Percentiles rank a stretch among this genome's conserved stretches.
phyloP scores from a whole-genome alignment of 2,329 filamentous ascomycete species.

The Colletotrichum sp. region DNA sequence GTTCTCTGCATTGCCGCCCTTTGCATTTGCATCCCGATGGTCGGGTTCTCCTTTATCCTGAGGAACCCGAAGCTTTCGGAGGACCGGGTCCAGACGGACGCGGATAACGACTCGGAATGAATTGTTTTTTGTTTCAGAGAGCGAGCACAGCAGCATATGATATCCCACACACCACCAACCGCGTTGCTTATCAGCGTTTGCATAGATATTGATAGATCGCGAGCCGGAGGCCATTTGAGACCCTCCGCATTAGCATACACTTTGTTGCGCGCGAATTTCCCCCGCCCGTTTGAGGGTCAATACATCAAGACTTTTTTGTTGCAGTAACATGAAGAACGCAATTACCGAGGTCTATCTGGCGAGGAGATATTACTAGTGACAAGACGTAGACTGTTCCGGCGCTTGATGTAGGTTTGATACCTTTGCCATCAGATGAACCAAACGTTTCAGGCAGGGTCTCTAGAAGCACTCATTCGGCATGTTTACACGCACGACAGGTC shows the following conservation, averaged over 20 bases:
- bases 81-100: slow-evolving; percentile 10
- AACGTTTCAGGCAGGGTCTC: fast-evolving
- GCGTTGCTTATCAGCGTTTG: not conserved
- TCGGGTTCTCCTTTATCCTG: slow-evolving; percentile 22
- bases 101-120: not conserved
- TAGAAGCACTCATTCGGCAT: fast-evolving
- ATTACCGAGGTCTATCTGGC: too few species aligned
- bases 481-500: fast-evolving
- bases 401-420: too few species aligned
- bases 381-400: fast-evolving
- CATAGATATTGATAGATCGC: not conserved
- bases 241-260: not conserved
- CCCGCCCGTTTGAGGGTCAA: not conserved
- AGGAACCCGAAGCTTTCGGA: slow-evolving; percentile 23
- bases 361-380: too few species aligned
- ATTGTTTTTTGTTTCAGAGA: not conserved
- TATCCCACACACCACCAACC: not conserved
- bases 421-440: too few species aligned
- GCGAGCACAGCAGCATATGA: not conserved
- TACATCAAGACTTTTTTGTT: not conserved
- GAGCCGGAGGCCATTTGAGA: not conserved
- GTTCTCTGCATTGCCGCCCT: slow-evolving; percentile 24
- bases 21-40: slow-evolving; percentile 26
- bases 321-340: not conserved
- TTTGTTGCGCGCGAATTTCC: not conserved